Conservation (phyloP, 2,329 filamentous ascomycete genomes). For the Xylariaceae sp. region DNA sequence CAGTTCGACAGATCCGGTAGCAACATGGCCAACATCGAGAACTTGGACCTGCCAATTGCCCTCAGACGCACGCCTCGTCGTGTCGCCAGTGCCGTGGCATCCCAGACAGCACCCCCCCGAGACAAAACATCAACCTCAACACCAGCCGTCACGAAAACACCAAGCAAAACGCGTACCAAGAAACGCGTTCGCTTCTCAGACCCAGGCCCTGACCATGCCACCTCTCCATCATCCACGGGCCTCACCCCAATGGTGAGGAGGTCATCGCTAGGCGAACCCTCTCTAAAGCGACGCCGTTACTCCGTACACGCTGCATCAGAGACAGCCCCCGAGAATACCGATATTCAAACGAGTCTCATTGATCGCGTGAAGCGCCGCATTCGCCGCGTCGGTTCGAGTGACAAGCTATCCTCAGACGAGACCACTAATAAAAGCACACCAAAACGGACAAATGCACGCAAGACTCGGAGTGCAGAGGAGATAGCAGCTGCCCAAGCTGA, state of each 20-base stretch:
- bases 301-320: slow-evolving; percentile 37
- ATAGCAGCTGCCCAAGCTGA: slow-evolving; percentile 38
- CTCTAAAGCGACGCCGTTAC: slow-evolving; percentile 42
- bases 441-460: slow-evolving; percentile 35
- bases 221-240: slow-evolving; percentile 42
- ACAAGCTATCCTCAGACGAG: slow-evolving; percentile 54
- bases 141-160: slow-evolving; percentile 24
- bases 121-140: slow-evolving; percentile 14
- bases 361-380: slow-evolving; percentile 54
- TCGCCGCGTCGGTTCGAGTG: slow-evolving; percentile 54
- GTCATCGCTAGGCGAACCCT: slow-evolving; percentile 41
- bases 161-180: slow-evolving; percentile 34
- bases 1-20: not conserved
- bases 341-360: slow-evolving; percentile 38
- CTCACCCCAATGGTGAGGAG: slow-evolving; percentile 58
- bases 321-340: slow-evolving; percentile 52
- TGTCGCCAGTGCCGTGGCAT: slow-evolving; percentile 24
- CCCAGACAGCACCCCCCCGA: slow-evolving; percentile 18
- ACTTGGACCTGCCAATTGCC: slow-evolving; percentile 50
- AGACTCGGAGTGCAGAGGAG: slow-evolving; percentile 26
- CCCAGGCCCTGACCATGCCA: slow-evolving; percentile 41
- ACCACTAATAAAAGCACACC: slow-evolving; percentile 31
- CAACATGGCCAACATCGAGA: slow-evolving; percentile 19
- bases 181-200: slow-evolving; percentile 60
- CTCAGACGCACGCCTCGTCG: slow-evolving; percentile 52